Base-by-base conservation (phyloP, 352 stramenopile genomes). In the Bremia lactucae region DNA sequence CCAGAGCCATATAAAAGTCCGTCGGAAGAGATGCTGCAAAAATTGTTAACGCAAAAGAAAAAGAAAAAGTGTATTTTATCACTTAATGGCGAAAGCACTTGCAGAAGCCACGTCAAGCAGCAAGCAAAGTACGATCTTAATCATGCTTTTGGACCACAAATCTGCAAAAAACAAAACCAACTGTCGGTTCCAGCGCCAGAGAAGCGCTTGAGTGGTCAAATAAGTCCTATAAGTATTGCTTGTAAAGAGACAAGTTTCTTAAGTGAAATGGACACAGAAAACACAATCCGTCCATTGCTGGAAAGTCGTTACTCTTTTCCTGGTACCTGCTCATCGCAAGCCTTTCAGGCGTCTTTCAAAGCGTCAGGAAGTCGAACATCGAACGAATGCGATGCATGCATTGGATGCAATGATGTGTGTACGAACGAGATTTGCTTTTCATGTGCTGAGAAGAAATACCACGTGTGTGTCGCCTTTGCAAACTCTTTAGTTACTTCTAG, bases 321-420 rank as follows among this genome's bases (percentile, higher is more conserved):
- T n/a, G 44, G 38, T 33, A 33, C 40, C 8, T 44, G 35, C 15
- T 63, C 49, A 22, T 49, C 49, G 37, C 33, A 42, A 23, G 24
- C 33, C 19, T 44, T 38, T 18, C 52, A 31, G 6, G 51, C 55
- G 35, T 21, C 31, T n/a, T 52, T 60, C 29, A 52, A 62, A 22
- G 35, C 35, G 13, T 59, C 58, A 43, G 29, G n/a, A n/a, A n/a
- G 53, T 46, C 53, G 53, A 42, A 64, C 38, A 3, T 47, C 65
- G 0, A 67, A 77, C 35, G 59, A 60, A 21, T 88, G 75, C 13
- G 65, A 88, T 40, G 75, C 75, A n/a, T 88, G 75, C 48, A 80
- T 86, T 15, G 60, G 66, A 39, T 88, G 75, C 52, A 88, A 88
- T 38, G 75, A 88, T 22, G 71, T 88, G 4, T 88, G 72, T 50